Evolutionary conservation across 2,329 filamentous ascomycete genomes (phyloP), one percentile per base, ranked within the genome.

Genomic region (Cryphonectria naterciae): DNA sequence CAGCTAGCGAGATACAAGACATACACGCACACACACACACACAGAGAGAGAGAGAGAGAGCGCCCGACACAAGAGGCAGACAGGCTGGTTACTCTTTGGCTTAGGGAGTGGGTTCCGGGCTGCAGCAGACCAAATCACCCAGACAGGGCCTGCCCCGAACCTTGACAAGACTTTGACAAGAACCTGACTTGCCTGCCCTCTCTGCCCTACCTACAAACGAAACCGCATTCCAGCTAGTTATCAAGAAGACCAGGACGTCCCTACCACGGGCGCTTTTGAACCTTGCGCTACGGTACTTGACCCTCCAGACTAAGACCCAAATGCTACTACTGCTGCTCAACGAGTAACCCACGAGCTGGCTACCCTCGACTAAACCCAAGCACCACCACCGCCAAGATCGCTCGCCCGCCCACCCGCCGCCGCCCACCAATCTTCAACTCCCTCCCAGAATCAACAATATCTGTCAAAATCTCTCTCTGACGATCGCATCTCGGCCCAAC

Each of bases 171-270:
- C 41, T 25, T 41, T 22, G 13, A 15, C 61, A 43, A 25, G 15
- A 37, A 64, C 15, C 41, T 41, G n/a, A 37, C 43, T 15, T 65
- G 39, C 19, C 41, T 65, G 41, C 22, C 58, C 58, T 35, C 39
- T 63, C 35, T 6, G 62, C 62, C 63, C n/a, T 49, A 46, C 28
- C 28, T 3, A 32, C 63, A 25, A 65, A 65, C 63, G 63, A 41
- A 46, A 65, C 25, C 63, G 63, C 63, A 65, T 46, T 49, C 63
- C 63, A 65, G 13, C 63, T 32, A 65, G 43, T 49, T 49, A 49
- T n/a, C 46, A 49, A 49, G 46, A 49, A 49, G 46, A 32, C 54
- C 54, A 58, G 54, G 54, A 58, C 54, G 54, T 19, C 54, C 54
- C 54, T 19, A 65, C 25, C n/a, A 56, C 25, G 25, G 43, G n/a